Evolutionary conservation across 768 basidiomycete genomes (phyloP), one percentile per base, ranked within the genome.

Genomic region (Pseudohyphozyma bogoriensis): DNA sequence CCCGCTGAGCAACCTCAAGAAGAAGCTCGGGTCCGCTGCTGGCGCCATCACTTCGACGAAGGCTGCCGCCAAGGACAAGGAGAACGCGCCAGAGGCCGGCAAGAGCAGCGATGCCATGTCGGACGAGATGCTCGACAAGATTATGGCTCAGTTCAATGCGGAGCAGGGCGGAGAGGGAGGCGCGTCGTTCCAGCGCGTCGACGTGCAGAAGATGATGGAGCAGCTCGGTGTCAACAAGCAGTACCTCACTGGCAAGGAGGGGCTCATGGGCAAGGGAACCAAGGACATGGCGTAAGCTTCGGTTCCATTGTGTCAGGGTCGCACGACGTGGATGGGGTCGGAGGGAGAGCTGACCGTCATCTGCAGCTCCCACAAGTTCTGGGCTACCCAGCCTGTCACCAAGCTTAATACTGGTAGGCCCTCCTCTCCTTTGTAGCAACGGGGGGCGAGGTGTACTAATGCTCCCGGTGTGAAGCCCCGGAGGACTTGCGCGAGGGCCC

Each of bases 321-420:
- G 52, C 1, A 12, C 12, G 37, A 37, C 11, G 36, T 8, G 51
- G 24, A 37, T n/a, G 31, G 87, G 49, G 85, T 86, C n/a, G n/a
- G 71, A 89, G 95, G 72, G 93, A 92, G 79, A 91, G 89, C 66
- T 56, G 78, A 63, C 10, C 39, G 28, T 2, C 15, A 33, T 47
- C 40, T 33, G 39, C 40, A 55, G 39, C 3, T 53, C 49, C 7
- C 49, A 57, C 63, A 64, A 75, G 91, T 99, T 99, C 76, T 97
- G 95, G 95, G 82, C 78, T 36, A 97, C 93, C 9, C 95, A 99
- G 73, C 95, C 95, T 4, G 95, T 99, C 10, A 87, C 89, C n/a
- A 89, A 91, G 70, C 74, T 82, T 57, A 86, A 87, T 83, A 69
- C 68, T 73, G 47, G 65, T 68, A 22, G 20, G 46, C 33, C 56